These are phyloP conservation scores for Coemansia sp. DNA, from an alignment of 192 early-diverging fungal genomes.

Conservation along the genomic window DNA sequence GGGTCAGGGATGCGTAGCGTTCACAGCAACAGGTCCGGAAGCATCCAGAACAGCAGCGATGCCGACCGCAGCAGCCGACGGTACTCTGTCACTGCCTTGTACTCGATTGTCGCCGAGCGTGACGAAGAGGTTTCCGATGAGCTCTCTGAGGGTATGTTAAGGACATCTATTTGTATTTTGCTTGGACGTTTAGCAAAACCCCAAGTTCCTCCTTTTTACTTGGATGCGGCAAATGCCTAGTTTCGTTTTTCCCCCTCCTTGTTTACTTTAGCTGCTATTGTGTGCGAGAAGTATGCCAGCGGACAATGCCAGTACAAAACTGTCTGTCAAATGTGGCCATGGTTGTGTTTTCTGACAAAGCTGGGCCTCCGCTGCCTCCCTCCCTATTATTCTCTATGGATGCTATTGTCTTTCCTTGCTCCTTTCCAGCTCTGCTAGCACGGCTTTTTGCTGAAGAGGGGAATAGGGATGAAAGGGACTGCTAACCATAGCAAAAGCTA, in stretches of 20 bases:
- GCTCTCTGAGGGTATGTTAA: conserved; percentile 72
- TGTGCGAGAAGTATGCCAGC: not conserved
- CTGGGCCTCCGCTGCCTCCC: conserved; percentile 10
- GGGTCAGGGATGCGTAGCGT: conserved; percentile 24
- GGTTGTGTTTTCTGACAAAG: not conserved
- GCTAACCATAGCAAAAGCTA: not conserved
- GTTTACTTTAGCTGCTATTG: not conserved
- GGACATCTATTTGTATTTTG: not conserved
- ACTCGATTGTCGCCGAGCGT: conserved; percentile 86
- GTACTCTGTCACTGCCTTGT: conserved; percentile 71
- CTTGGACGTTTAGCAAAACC: not conserved
- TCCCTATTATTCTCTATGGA: conserved; percentile 5
- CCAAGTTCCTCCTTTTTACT: not conserved
- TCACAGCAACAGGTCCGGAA: conserved; percentile 23
- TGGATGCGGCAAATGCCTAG: not conserved
- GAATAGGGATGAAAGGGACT: not conserved
- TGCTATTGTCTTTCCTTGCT: conserved; percentile 7
- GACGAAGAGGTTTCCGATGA: conserved; percentile 93
- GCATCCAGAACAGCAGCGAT: conserved; percentile 28
- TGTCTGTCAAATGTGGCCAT: not conserved
- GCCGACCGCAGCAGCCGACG: conserved; percentile 63
- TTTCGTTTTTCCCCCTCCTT: not conserved
- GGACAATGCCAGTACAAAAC: not conserved
- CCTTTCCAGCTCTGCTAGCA: not conserved
- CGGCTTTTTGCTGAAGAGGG: not conserved